Percentiles rank a stretch among this genome's conserved stretches.
phyloP scores from a whole-genome alignment of 2,329 filamentous ascomycete species.

The Pseudogymnoascus sp. region DNA sequence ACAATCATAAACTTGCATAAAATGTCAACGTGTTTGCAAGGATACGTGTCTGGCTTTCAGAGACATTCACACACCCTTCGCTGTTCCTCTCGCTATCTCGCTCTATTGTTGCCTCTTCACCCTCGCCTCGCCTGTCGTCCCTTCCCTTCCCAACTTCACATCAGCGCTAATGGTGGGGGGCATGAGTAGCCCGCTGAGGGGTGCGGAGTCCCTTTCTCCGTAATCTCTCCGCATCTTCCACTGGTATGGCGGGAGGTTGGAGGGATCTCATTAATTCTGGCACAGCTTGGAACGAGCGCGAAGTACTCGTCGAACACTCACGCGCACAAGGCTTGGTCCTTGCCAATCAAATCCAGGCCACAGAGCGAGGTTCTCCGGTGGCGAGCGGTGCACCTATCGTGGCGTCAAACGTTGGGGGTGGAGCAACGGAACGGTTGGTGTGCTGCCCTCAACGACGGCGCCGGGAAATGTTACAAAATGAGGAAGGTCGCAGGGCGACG shows the following conservation, averaged over 20 bases:
- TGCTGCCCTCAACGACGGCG: neutral
- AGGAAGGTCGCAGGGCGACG: neutral
- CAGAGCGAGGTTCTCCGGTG: neutral
- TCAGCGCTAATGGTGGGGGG: slow-evolving; percentile 6
- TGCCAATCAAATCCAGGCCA: neutral
- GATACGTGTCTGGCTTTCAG: slow-evolving; percentile 1
- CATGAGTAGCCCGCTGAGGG: neutral
- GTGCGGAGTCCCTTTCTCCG: slow-evolving; percentile 1
- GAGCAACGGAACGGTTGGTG: neutral
- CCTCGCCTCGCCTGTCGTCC: neutral
- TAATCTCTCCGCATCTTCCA: neutral
- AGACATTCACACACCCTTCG: neutral
- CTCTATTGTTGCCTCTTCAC: neutral
- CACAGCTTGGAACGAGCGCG: neutral
- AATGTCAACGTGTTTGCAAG: slow-evolving; percentile 5
- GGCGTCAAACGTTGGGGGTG: neutral
- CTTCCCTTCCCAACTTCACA: neutral
- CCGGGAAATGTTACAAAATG: neutral
- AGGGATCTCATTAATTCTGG: neutral
- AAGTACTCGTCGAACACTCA: neutral
- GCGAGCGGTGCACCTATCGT: neutral
- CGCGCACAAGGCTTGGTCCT: neutral
- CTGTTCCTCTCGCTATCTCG: neutral
- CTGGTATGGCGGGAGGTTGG: neutral
- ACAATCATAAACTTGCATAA: slow-evolving; percentile 2